Conservation (phyloP, 2,329 filamentous ascomycete species). For the Colletotrichum noveboracense region DNA sequence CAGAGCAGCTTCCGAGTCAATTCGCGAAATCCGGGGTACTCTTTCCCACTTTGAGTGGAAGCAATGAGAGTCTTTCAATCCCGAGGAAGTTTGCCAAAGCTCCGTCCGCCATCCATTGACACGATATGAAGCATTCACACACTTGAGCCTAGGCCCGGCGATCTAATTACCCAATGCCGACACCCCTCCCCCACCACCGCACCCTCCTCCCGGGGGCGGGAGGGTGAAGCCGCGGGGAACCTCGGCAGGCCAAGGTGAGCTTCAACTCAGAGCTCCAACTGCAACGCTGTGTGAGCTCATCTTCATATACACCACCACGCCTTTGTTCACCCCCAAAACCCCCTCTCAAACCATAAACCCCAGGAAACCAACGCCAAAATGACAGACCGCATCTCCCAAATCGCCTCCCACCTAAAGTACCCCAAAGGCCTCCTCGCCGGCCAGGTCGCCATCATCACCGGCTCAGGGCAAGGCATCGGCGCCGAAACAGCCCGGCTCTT, state of each 20-base stretch:
- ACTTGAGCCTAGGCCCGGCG: neutral
- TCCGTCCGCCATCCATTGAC: rapidly evolving
- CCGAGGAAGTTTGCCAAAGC: neutral
- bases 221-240: constrained; percentile 22
- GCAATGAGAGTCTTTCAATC: rapidly evolving
- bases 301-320: neutral
- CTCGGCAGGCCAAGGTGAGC: constrained; percentile 18
- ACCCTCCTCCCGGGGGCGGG: neutral
- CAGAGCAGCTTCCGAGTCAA: neutral
- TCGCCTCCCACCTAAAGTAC: constrained; percentile 81
- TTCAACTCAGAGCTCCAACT: neutral
- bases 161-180: neutral
- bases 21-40: neutral
- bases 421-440: constrained; percentile 79
- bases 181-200: constrained; percentile 3
- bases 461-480: constrained; percentile 85
- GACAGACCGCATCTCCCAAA: constrained; percentile 70
- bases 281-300: neutral
- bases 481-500: constrained; percentile 84
- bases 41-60: neutral
- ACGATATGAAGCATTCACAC: neutral
- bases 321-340: neutral
- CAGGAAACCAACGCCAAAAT: constrained; percentile 32
- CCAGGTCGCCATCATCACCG: constrained; percentile 88
- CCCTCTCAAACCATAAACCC: neutral